Evolutionary conservation across 768 basidiomycete species (phyloP).

Genomic region (Mycena olivaceomarginata): DNA sequence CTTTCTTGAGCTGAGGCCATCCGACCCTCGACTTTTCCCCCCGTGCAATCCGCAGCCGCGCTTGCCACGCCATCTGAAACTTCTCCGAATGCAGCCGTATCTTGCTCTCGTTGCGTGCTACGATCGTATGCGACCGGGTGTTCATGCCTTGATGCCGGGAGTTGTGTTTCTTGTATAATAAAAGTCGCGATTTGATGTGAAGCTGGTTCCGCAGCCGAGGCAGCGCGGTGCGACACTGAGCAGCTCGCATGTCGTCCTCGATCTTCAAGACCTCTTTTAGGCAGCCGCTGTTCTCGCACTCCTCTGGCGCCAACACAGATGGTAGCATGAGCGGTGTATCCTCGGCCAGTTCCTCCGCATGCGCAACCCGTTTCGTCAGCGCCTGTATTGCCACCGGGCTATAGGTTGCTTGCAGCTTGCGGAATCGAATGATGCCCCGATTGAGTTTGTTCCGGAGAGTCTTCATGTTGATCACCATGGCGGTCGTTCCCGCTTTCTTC

Average conservation of each 20-base stretch:
- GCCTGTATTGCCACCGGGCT: neutral
- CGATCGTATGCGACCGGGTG: neutral
- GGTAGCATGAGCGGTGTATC: neutral
- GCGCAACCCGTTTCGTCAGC: neutral
- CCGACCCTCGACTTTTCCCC: neutral
- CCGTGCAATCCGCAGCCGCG: neutral
- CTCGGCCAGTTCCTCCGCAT: neutral
- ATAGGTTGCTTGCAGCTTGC: constrained; percentile 8
- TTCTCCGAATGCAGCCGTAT: constrained; percentile 3
- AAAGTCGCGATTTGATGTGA: neutral
- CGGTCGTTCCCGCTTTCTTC: constrained; percentile 14
- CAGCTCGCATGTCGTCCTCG: neutral
- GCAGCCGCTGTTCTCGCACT: neutral
- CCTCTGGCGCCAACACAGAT: neutral
- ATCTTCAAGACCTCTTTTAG: neutral
- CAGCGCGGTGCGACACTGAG: neutral
- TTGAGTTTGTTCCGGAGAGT: neutral
- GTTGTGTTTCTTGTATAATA: neutral
- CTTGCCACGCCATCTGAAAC: constrained; percentile 13
- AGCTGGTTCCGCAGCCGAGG: neutral
- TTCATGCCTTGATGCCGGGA: constrained; percentile 7
- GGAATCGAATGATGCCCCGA: neutral
- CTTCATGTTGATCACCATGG: constrained; percentile 3
- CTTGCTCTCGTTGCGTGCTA: constrained; percentile 17
- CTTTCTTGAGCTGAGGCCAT: neutral